Percentiles rank a stretch among this genome's conserved stretches.
These are phyloP conservation scores for Butyriboletus loyo DNA, from an alignment of 768 basidiomycete species.

Conservation along the genomic window DNA sequence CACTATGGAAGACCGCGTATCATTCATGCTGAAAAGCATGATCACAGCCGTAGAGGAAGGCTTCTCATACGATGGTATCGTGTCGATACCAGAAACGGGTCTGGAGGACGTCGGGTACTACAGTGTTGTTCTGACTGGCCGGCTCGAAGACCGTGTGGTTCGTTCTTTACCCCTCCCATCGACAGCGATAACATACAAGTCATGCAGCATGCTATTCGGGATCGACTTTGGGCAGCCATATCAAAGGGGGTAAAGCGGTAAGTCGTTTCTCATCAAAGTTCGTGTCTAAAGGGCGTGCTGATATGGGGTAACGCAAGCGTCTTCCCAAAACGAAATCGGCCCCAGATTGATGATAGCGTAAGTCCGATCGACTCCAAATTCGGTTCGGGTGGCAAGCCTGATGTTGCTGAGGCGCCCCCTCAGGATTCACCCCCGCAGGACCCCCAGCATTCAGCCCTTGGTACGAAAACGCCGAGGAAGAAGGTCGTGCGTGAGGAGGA, in stretches of 20 bases:
- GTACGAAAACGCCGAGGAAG: no score
- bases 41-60: neutral
- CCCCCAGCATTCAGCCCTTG: neutral
- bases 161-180: neutral
- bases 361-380: neutral
- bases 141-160: neutral
- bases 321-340: neutral
- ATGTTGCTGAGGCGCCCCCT: neutral
- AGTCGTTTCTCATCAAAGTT: neutral
- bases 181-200: neutral
- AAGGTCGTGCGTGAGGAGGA: no score
- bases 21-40: neutral
- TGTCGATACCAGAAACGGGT: neutral
- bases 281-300: neutral
- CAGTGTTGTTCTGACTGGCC: neutral
- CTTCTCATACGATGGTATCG: neutral
- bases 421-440: neutral
- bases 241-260: neutral
- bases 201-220: neutral
- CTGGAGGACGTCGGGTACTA: neutral
- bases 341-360: neutral
- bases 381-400: neutral
- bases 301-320: neutral
- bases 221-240: neutral
- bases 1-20: neutral